Evolutionary conservation across 345 rosid species (phyloP).

Genomic region (Citrus sp.): DNA sequence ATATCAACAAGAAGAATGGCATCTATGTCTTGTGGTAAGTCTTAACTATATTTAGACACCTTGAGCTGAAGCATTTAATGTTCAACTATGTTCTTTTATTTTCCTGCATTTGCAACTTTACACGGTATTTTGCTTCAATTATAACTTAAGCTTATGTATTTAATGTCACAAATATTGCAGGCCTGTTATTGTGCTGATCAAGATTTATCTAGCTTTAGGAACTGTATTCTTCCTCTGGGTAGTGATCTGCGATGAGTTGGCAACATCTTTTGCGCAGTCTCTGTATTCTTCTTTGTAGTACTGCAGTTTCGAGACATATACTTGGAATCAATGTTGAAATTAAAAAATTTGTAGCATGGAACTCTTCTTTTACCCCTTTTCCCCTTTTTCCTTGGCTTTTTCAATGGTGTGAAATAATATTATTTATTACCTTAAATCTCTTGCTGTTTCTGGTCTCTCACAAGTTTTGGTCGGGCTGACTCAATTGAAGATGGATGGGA

Average conservation of each 20-base stretch:
- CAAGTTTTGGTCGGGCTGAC: slow-evolving; percentile 42
- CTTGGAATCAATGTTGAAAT: neutral
- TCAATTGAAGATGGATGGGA: slow-evolving; percentile 47
- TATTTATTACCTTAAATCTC: slow-evolving; percentile 13
- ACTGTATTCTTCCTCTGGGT: neutral
- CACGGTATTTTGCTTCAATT: neutral
- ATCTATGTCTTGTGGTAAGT: neutral
- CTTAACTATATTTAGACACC: neutral
- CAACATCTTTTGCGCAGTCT: neutral
- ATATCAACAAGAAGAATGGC: neutral
- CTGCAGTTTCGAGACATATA: slow-evolving; percentile 10
- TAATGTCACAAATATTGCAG: slow-evolving; percentile 4
- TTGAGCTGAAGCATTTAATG: neutral
- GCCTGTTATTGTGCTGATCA: neutral
- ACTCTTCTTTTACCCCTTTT: neutral
- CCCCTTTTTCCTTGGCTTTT: neutral
- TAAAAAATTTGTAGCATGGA: neutral
- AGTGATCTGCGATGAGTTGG: neutral
- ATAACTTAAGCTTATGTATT: neutral
- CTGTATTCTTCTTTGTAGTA: slow-evolving; percentile 4
- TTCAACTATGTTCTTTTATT: neutral
- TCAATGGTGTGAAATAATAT: neutral
- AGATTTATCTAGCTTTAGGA: neutral
- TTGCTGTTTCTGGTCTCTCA: slow-evolving; percentile 28
- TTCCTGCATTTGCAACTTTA: neutral